Evolutionary conservation across 2,329 filamentous ascomycete genomes (phyloP).

Genomic region (Penicillium concentricum): DNA sequence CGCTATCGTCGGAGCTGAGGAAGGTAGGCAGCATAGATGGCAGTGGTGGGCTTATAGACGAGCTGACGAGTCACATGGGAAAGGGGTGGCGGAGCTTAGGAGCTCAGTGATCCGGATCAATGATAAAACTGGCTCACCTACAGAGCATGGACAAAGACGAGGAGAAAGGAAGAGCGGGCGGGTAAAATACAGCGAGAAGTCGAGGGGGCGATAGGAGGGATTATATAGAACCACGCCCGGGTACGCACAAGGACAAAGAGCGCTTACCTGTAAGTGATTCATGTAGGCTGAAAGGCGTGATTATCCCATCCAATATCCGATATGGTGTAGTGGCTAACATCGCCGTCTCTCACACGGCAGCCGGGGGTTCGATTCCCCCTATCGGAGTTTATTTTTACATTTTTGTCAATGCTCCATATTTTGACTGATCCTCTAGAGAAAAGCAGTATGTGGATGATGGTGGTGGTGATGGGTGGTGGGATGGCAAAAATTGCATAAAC

Average conservation of each 20-base stretch:
- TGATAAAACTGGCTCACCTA: background rate
- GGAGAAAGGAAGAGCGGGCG: background rate
- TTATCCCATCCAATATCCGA: too few species aligned
- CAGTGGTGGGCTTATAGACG: background rate
- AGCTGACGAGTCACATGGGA: background rate
- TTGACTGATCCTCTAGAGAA: too few species aligned
- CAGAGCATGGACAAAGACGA: background rate
- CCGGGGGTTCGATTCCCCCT: conserved; percentile 32
- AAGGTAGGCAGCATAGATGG: background rate
- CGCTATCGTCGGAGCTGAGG: background rate
- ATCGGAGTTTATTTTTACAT: conserved; percentile 17
- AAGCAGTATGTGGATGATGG: too few species aligned
- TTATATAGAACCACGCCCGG: background rate
- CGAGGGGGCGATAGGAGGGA: background rate
- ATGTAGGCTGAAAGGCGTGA: too few species aligned
- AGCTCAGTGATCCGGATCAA: background rate
- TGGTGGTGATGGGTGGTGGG: too few species aligned
- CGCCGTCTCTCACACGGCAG: conserved; percentile 32
- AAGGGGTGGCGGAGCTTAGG: too few species aligned
- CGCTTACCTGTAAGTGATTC: too few species aligned
- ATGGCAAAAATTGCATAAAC: too few species aligned
- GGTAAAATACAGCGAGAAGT: too few species aligned
- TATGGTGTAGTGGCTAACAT: conserved; percentile 35
- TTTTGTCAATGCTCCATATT: too few species aligned
- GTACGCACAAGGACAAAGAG: background rate